phyloP scores from a whole-genome alignment of 2,329 filamentous ascomycete species.

The Pseudogymnoascus destructans region DNA sequence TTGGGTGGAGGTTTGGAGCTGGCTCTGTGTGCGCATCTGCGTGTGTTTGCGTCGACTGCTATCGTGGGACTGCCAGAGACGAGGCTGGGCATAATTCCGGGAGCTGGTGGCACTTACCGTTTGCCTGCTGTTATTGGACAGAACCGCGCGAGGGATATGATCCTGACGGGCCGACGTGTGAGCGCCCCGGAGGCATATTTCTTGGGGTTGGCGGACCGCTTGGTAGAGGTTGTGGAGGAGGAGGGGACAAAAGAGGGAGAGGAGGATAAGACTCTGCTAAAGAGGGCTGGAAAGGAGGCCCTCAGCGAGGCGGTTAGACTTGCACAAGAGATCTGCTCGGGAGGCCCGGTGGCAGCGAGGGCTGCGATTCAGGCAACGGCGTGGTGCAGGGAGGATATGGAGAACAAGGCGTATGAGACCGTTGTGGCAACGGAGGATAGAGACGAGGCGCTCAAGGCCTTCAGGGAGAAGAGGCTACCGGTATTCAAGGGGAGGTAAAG shows the following conservation, averaged over 20 bases:
- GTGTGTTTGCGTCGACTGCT: conserved; percentile 70
- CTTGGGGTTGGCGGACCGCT: conserved; percentile 75
- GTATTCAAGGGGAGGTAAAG: conserved; percentile 47
- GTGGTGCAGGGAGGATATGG: conserved; percentile 59
- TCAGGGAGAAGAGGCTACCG: conserved; percentile 62
- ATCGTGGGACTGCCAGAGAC: conserved; percentile 81
- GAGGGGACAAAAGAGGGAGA: conserved; percentile 32
- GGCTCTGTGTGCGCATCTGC: conserved; percentile 77
- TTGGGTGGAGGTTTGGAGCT: conserved; percentile 91
- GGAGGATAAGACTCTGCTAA: conserved; percentile 34
- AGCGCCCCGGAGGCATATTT: conserved; percentile 79
- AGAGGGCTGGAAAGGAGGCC: conserved; percentile 50
- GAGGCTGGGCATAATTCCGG: conserved; percentile 82
- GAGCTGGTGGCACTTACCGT: conserved; percentile 83
- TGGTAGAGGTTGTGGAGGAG: conserved; percentile 64
- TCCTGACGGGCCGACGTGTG: conserved; percentile 81
- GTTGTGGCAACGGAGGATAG: conserved; percentile 78
- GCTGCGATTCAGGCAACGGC: conserved; percentile 69
- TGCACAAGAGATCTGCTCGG: conserved; percentile 76
- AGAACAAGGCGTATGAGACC: conserved; percentile 74
- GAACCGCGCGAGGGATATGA: conserved; percentile 71
- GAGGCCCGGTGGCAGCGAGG: conserved; percentile 70
- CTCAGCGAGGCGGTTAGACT: conserved; percentile 65
- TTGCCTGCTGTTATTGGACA: conserved; percentile 72
- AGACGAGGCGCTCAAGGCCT: conserved; percentile 76